These are phyloP conservation scores for Salix viminalis DNA, from an alignment of 345 rosid genomes.

Conservation along the genomic window DNA sequence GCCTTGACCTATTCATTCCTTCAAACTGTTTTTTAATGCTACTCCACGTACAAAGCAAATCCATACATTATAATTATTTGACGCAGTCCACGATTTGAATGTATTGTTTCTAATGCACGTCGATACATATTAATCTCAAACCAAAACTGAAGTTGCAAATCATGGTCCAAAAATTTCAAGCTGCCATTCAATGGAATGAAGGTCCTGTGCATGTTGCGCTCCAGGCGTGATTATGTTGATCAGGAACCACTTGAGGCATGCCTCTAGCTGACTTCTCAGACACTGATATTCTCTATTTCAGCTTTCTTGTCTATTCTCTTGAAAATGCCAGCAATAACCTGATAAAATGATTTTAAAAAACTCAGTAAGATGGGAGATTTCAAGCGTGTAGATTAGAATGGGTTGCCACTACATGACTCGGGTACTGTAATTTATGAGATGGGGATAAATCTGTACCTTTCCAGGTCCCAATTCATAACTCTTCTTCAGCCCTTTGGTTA, in stretches of 20 bases:
- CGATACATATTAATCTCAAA: not conserved
- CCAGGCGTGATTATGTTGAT: not conserved
- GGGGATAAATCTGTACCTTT: slow-evolving; percentile 47
- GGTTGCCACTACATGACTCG: not conserved
- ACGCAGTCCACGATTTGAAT: not conserved
- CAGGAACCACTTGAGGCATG: not conserved
- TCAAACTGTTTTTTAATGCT: not conserved
- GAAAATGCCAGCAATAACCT: slow-evolving; percentile 96
- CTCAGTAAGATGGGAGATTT: slow-evolving; percentile 2
- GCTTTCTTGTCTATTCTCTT: slow-evolving; percentile 84
- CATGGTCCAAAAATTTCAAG: not conserved
- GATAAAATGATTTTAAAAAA: slow-evolving; percentile 17
- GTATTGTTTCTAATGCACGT: not conserved
- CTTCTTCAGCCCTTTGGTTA: slow-evolving; percentile 62
- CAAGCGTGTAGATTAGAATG: too few species aligned
- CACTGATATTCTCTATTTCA: slow-evolving; percentile 64
- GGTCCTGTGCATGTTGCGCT: not conserved
- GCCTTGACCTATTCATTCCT: not conserved
- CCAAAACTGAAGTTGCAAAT: not conserved
- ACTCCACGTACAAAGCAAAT: not conserved
- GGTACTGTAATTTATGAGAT: not conserved
- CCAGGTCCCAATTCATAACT: slow-evolving; percentile 97
- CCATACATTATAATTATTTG: not conserved
- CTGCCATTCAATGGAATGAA: not conserved
- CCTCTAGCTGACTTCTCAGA: slow-evolving; percentile 28